Evolutionary conservation across 164 flowering plant species (phyloP).

Genomic region (Magnolia sinica): DNA sequence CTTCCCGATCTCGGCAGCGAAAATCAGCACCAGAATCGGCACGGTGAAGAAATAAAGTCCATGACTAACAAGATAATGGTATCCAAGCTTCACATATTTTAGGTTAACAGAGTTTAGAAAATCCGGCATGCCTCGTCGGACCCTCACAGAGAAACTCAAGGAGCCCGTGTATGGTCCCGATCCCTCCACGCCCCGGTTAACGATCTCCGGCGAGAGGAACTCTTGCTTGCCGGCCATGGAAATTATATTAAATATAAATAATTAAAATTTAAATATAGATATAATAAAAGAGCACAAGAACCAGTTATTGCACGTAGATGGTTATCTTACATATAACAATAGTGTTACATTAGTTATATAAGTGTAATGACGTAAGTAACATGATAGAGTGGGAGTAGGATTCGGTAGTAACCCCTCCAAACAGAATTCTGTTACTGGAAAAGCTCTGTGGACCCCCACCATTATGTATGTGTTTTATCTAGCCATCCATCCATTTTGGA

Average conservation of each 20-base stretch:
- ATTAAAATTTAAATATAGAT: too few species aligned
- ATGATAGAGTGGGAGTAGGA: too few species aligned
- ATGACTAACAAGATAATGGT: conserved; percentile 40
- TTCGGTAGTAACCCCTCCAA: too few species aligned
- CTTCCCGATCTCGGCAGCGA: conserved; percentile 29
- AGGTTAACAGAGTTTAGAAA: conserved; percentile 55
- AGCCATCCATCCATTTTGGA: too few species aligned
- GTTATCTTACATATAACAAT: too few species aligned
- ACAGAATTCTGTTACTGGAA: too few species aligned
- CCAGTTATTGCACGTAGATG: too few species aligned
- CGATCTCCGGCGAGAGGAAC: conserved; percentile 46
- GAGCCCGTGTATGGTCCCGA: conserved; percentile 54
- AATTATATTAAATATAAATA: background rate
- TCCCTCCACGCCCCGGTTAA: conserved; percentile 35
- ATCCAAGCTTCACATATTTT: conserved; percentile 67
- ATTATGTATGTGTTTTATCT: too few species aligned
- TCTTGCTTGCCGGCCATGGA: conserved; percentile 30
- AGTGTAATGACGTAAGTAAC: too few species aligned
- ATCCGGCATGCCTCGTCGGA: conserved; percentile 49
- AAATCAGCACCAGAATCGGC: conserved; percentile 26
- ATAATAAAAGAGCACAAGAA: too few species aligned
- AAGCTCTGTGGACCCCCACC: too few species aligned
- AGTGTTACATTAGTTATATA: too few species aligned
- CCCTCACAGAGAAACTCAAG: conserved; percentile 45
- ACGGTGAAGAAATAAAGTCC: conserved; percentile 25